phyloP scores from a whole-genome alignment of 164 flowering plant species.

The Vitis amurensis region DNA sequence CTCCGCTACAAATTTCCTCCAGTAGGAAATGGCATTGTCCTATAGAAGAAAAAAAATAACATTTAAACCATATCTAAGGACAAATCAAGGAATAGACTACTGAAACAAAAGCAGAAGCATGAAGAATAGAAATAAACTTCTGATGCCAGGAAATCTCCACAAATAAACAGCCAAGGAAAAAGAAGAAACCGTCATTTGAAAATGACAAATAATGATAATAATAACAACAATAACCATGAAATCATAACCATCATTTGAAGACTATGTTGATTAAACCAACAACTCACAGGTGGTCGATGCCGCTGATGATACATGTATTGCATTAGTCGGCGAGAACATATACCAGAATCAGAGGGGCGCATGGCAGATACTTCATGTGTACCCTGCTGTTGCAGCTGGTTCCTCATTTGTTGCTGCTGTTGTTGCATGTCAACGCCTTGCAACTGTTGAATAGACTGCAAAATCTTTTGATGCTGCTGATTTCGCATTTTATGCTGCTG shows the following conservation, averaged over 20 bases:
- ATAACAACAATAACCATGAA: background rate
- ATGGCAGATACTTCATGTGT: constrained; percentile 46
- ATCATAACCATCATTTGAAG: too few species aligned
- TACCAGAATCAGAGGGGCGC: constrained; percentile 77
- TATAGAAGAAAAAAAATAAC: constrained; percentile 18
- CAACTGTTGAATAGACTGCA: constrained; percentile 60
- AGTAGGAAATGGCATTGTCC: constrained; percentile 84
- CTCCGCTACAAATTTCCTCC: constrained; percentile 94
- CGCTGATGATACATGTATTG: constrained; percentile 93
- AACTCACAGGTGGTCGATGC: constrained; percentile 60
- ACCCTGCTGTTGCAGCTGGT: constrained; percentile 65
- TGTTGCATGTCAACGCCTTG: constrained; percentile 72
- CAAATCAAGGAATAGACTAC: background rate
- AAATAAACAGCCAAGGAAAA: too few species aligned
- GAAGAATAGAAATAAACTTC: too few species aligned
- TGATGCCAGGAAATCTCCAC: too few species aligned
- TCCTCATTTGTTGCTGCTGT: constrained; percentile 66
- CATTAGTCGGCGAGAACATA: constrained; percentile 92
- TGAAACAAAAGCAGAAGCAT: background rate
- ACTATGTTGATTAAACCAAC: background rate
- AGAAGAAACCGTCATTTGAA: too few species aligned
- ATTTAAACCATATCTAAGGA: too few species aligned
- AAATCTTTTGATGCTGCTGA: constrained; percentile 57
- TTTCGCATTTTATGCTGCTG: constrained; percentile 76
- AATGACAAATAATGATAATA: background rate